phyloP scores from a whole-genome alignment of 345 rosid genomes.

The Lagerstroemia speciosa region DNA sequence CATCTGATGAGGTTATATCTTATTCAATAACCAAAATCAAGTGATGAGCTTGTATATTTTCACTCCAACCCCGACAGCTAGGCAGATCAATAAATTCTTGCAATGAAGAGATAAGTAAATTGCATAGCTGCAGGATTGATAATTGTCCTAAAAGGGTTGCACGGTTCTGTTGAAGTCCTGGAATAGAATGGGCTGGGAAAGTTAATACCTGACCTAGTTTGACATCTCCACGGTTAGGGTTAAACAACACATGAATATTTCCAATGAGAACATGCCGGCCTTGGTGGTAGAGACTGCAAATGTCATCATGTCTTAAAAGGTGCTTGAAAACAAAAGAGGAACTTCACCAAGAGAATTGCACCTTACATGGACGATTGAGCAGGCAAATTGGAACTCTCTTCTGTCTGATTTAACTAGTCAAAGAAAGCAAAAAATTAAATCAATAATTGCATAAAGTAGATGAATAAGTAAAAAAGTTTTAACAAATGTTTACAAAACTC shows the following conservation, averaged over 20 bases:
- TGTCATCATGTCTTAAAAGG: not conserved
- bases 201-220: constrained; percentile 74
- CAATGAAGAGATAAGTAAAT: not conserved
- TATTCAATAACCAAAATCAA: not conserved
- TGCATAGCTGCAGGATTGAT: not conserved
- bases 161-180: not conserved
- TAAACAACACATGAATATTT: constrained; percentile 69
- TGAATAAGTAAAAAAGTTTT: not conserved
- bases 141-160: not conserved
- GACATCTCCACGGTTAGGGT: constrained; percentile 84
- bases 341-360: not conserved
- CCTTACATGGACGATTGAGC: constrained; percentile 29
- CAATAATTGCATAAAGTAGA: not conserved
- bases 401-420: constrained; percentile 33
- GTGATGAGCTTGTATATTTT: not conserved
- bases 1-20: not conserved
- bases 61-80: not conserved
- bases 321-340: not conserved
- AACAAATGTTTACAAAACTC: not conserved
- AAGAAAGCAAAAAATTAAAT: not conserved
- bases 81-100: not conserved
- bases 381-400: constrained; percentile 16
- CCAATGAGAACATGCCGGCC: constrained; percentile 56
- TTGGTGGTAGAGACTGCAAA: constrained; percentile 10
- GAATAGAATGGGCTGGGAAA: constrained; percentile 7